phyloP scores from a whole-genome alignment of 2,329 filamentous ascomycete genomes.

The Colletotrichum australisinense region DNA sequence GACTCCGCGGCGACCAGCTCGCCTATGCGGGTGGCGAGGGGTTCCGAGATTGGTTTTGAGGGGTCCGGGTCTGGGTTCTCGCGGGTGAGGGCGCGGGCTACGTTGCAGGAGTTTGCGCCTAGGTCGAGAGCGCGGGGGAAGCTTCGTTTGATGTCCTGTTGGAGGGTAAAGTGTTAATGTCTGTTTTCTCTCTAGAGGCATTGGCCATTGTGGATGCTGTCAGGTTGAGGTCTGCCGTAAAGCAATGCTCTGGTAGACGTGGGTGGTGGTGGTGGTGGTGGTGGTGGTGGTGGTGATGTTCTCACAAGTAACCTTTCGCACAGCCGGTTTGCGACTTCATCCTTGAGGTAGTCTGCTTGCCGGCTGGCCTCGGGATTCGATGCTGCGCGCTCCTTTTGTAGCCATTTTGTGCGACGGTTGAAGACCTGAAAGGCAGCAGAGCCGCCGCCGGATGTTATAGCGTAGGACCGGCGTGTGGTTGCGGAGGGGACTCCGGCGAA shows the following conservation, averaged over 20 bases:
- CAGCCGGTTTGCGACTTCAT: slow-evolving; percentile 87
- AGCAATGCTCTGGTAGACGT: no score
- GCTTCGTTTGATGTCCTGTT: slow-evolving; percentile 88
- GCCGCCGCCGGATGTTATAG: slow-evolving; percentile 80
- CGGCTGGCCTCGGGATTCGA: slow-evolving; percentile 76
- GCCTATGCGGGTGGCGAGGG: slow-evolving; percentile 77
- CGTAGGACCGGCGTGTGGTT: slow-evolving; percentile 69
- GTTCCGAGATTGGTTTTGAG: slow-evolving; percentile 66
- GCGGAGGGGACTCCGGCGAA: background rate
- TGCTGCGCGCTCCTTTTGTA: slow-evolving; percentile 91
- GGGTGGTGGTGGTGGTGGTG: background rate
- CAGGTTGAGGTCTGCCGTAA: no score
- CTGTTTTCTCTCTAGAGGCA: background rate
- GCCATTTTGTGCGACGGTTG: slow-evolving; percentile 86
- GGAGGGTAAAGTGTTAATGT: background rate
- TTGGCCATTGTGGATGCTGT: background rate
- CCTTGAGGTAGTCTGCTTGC: slow-evolving; percentile 90
- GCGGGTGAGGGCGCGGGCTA: slow-evolving; percentile 83
- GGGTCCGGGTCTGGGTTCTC: slow-evolving; percentile 73
- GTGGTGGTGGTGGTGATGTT: background rate
- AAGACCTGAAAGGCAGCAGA: slow-evolving; percentile 89
- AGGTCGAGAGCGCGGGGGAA: slow-evolving; percentile 90
- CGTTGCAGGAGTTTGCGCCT: slow-evolving; percentile 95
- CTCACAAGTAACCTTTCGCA: slow-evolving; percentile 85
- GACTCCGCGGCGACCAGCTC: slow-evolving; percentile 86